Conservation (phyloP, 345 rosid genomes). For the Draba incana region DNA sequence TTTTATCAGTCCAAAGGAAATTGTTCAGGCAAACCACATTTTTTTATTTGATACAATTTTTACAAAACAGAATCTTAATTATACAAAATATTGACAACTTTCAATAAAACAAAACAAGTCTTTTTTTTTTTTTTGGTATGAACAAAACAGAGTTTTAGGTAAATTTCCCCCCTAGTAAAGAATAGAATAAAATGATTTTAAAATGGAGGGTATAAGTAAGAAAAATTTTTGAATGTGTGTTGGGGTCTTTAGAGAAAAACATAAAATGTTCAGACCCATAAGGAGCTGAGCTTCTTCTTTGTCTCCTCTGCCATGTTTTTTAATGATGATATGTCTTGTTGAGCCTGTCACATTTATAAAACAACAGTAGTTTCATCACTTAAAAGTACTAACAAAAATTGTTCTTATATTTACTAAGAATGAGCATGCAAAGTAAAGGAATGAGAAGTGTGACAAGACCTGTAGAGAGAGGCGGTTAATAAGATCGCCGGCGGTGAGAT, state of each 20-base stretch:
- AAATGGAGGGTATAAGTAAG: constrained; percentile 7
- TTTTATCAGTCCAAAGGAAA: background rate
- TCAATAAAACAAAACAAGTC: constrained; percentile 15
- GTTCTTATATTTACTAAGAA: background rate
- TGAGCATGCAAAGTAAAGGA: background rate
- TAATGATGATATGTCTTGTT: constrained; percentile 88
- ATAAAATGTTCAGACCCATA: constrained; percentile 41
- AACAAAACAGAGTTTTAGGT: too few species aligned
- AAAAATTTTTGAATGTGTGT: background rate
- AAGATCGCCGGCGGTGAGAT: constrained; percentile 85
- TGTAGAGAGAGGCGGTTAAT: constrained; percentile 89
- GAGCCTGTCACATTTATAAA: constrained; percentile 57
- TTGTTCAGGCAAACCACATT: constrained; percentile 10
- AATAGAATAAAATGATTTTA: constrained; percentile 23
- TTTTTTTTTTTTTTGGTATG: background rate
- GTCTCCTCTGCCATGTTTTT: constrained; percentile 98
- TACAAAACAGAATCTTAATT: constrained; percentile 31
- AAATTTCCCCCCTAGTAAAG: constrained; percentile 5
- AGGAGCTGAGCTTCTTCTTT: constrained; percentile 78
- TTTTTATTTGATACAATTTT: constrained; percentile 5
- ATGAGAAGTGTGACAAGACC: constrained; percentile 45
- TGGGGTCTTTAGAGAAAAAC: constrained; percentile 15
- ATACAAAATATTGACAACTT: constrained; percentile 18
- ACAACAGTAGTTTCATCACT: background rate
- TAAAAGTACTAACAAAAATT: background rate